Conservation (phyloP, 805 yeast species). For the Wickerhamomyces subpelliculosus region DNA sequence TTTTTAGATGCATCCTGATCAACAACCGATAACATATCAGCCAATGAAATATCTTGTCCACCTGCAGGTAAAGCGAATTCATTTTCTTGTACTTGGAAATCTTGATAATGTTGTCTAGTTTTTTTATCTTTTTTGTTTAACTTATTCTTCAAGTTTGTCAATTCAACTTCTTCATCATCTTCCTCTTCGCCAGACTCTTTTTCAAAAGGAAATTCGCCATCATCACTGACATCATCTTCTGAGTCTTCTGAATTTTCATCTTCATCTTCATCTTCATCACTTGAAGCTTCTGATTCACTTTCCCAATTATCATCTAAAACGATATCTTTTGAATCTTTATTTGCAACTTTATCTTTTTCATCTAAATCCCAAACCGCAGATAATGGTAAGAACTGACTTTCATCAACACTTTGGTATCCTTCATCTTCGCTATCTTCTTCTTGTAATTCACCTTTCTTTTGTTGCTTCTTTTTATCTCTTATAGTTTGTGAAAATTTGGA, state of each 20-base stretch:
- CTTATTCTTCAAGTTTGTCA: conserved; percentile 40
- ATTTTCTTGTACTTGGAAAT: conserved; percentile 54
- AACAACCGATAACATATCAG: conserved; percentile 69
- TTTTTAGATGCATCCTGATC: conserved; percentile 43
- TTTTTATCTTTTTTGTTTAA: conserved; percentile 29
- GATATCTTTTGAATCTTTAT: conserved; percentile 19
- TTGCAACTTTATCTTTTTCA: conserved; percentile 37
- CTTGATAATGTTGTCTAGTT: conserved; percentile 42
- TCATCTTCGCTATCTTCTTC: conserved; percentile 46
- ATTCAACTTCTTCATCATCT: conserved; percentile 47
- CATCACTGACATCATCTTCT: conserved; percentile 17
- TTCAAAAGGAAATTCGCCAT: conserved; percentile 20
- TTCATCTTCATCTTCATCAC: conserved; percentile 13
- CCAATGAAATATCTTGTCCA: conserved; percentile 52
- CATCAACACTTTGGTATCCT: conserved; percentile 72
- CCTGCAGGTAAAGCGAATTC: conserved; percentile 62
- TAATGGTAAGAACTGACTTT: conserved; percentile 62
- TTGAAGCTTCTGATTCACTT: conserved; percentile 19
- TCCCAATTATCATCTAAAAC: conserved; percentile 18
- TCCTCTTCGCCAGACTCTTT: conserved; percentile 27
- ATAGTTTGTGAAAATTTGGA: conserved; percentile 65
- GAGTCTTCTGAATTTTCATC: conserved; percentile 17
- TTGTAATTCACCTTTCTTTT: conserved; percentile 25
- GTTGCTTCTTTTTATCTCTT: conserved; percentile 44
- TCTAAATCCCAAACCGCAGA: conserved; percentile 91